Evolutionary conservation across 2,329 filamentous ascomycete species (phyloP).

Genomic region (Alternaria panax): DNA sequence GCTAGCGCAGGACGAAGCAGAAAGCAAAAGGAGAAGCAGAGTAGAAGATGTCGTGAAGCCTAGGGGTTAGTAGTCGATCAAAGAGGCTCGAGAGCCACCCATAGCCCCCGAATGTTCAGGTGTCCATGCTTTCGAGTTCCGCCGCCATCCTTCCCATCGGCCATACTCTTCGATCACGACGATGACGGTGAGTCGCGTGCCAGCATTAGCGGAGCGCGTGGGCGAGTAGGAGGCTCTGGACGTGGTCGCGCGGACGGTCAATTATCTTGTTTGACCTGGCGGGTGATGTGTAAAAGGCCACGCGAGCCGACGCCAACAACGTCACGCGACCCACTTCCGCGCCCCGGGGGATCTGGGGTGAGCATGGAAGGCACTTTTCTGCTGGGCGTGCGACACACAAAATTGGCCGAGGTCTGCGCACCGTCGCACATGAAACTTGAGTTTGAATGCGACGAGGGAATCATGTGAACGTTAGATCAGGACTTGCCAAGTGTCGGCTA

Average conservation of each 20-base stretch:
- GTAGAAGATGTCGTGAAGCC: background rate
- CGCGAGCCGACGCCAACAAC: slow-evolving; percentile 16
- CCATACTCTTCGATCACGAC: slow-evolving; percentile 2
- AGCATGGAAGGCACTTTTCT: slow-evolving; percentile 16
- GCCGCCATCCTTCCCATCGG: slow-evolving; percentile 4
- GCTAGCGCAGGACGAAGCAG: background rate
- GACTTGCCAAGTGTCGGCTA: background rate
- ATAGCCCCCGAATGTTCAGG: background rate
- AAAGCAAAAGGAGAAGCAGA: background rate
- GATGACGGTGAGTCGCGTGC: slow-evolving; percentile 17
- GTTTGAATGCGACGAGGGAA: background rate
- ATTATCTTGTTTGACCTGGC: slow-evolving; percentile 13
- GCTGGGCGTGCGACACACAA: slow-evolving; percentile 3
- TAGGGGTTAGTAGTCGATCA: slow-evolving; percentile 6
- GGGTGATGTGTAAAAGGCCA: slow-evolving; percentile 18
- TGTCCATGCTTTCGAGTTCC: background rate
- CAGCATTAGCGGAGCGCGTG: slow-evolving; percentile 11
- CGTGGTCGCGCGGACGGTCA: slow-evolving; percentile 11
- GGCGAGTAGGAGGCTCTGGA: slow-evolving; percentile 16
- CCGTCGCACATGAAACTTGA: background rate
- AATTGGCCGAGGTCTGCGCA: background rate
- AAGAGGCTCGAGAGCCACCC: slow-evolving; percentile 6
- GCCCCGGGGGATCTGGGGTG: slow-evolving; percentile 9
- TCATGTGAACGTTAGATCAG: background rate
- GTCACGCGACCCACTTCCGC: slow-evolving; percentile 18